These are phyloP conservation scores for Rhizomucor miehei DNA, from an alignment of 371 early-diverging fungal species.

Conservation along the genomic window DNA sequence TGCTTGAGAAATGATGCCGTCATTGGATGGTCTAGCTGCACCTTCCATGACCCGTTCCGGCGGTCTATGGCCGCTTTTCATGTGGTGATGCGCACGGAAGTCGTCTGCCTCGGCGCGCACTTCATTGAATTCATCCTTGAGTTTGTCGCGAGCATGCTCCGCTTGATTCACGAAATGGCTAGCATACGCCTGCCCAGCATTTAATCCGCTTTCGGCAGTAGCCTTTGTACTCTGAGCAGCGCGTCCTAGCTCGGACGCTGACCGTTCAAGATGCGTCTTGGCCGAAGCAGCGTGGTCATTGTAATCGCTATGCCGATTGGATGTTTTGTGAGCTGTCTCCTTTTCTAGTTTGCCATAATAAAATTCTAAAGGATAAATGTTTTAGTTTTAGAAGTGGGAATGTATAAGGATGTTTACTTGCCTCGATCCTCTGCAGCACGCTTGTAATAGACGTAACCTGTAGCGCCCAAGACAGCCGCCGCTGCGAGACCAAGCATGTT, in stretches of 20 bases:
- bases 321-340: conserved; percentile 5
- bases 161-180: neutral
- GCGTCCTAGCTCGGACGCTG: conserved; percentile 9
- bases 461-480: conserved; percentile 10
- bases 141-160: conserved; percentile 3
- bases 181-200: conserved; percentile 5
- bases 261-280: conserved; percentile 2
- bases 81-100: conserved; percentile 11
- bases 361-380: neutral
- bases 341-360: conserved; percentile 9
- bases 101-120: conserved; percentile 2
- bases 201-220: conserved; percentile 4
- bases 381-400: no score
- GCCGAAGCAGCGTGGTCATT: conserved; percentile 7
- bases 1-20: conserved; percentile 5
- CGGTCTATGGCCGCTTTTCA: conserved; percentile 26
- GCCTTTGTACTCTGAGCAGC: conserved; percentile 18
- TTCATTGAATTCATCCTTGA: neutral
- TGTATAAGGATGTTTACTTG: no score
- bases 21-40: neutral
- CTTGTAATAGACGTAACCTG: conserved; percentile 21
- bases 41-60: conserved; percentile 22
- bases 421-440: no score
- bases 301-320: conserved; percentile 3
- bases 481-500: neutral